Evolutionary conservation across 148 eudicot genomes (phyloP).

Genomic region (Gaultheria prostrata): DNA sequence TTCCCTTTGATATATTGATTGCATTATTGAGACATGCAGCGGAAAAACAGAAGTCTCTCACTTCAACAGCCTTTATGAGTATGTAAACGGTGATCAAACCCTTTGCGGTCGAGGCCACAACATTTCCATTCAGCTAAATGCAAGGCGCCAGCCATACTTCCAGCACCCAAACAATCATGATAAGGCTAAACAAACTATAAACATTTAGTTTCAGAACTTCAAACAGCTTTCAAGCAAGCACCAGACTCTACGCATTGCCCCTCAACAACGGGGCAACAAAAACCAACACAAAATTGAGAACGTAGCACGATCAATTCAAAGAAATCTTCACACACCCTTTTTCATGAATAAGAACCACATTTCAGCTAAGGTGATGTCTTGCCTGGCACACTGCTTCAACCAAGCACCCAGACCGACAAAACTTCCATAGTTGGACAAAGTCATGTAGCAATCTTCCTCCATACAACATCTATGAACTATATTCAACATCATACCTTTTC

Average conservation of each 20-base stretch:
- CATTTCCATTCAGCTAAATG: not conserved
- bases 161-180: not conserved
- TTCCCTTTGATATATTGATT: too few species aligned
- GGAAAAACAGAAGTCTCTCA: not conserved
- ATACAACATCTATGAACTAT: not conserved
- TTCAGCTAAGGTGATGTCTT: not conserved
- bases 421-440: not conserved
- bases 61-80: not conserved
- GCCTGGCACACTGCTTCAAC: not conserved
- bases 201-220: not conserved
- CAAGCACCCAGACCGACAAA: not conserved
- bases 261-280: not conserved
- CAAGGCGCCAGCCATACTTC: not conserved
- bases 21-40: not conserved
- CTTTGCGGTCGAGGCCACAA: not conserved
- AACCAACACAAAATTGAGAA: not conserved
- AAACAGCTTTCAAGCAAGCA: not conserved
- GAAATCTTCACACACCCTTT: not conserved
- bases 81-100: not conserved
- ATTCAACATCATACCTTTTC: not conserved
- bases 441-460: not conserved
- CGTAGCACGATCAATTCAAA: not conserved
- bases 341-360: not conserved
- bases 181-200: not conserved
- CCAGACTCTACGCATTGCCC: not conserved